These are phyloP conservation scores for Dissophora ornata DNA, from an alignment of 192 early-diverging fungal species.

Conservation along the genomic window DNA sequence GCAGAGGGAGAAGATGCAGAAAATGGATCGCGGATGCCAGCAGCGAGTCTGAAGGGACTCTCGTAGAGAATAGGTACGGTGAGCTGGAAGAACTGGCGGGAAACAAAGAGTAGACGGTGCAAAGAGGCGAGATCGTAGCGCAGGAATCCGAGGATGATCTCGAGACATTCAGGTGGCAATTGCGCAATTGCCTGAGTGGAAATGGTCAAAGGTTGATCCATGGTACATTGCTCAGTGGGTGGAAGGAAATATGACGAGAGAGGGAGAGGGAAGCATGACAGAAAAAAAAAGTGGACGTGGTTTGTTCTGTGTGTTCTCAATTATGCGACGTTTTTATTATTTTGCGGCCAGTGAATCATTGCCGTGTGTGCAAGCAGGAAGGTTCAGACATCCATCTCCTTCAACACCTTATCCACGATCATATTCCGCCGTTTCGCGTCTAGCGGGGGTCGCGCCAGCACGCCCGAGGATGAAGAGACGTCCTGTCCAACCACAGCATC, in stretches of 20 bases:
- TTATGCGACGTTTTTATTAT: neutral
- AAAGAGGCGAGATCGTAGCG: conserved; percentile 36
- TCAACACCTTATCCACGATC: conserved; percentile 37
- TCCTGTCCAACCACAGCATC: conserved; percentile 31
- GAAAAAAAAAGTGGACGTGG: neutral
- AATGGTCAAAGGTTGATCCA: neutral
- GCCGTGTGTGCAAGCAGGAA: neutral
- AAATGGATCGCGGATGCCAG: neutral
- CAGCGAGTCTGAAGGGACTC: conserved; percentile 40
- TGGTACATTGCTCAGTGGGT: neutral
- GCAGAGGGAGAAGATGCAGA: neutral
- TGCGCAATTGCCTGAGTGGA: neutral
- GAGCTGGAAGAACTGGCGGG: conserved; percentile 37
- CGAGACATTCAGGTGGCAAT: conserved; percentile 42
- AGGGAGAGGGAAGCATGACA: neutral
- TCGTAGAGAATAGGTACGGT: conserved; percentile 39
- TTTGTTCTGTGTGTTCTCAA: neutral
- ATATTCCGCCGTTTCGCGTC: conserved; percentile 29
- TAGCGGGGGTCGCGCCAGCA: neutral
- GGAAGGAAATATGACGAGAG: neutral
- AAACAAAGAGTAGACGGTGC: conserved; percentile 21
- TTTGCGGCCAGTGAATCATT: no score
- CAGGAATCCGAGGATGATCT: conserved; percentile 24
- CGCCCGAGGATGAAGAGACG: neutral
- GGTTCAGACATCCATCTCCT: conserved; percentile 10